A percentile compares a stretch with the other conserved stretches of the same genome.
Conservation (phyloP, 345 rosid genomes). For the Euclidium syriacum region DNA sequence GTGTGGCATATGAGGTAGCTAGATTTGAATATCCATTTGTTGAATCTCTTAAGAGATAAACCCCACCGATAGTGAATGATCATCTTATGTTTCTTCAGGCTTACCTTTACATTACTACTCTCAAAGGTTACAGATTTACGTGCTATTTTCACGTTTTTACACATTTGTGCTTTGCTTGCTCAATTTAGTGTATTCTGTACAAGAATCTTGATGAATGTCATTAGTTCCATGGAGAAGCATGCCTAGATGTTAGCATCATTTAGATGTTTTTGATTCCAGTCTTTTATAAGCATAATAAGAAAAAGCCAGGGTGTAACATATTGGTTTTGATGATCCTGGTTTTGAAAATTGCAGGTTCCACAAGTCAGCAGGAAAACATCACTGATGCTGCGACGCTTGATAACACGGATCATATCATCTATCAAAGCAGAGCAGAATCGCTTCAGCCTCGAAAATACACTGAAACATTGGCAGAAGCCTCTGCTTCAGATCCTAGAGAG, state of each 20-base stretch:
- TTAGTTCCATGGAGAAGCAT: not conserved
- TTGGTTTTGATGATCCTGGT: slow-evolving; percentile 12
- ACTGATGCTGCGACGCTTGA: slow-evolving; percentile 18
- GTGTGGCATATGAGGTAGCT: not conserved
- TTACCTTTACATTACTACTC: no score
- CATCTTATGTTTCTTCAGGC: no score
- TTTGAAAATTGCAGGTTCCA: slow-evolving; percentile 37
- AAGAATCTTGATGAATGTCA: not conserved
- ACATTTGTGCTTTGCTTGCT: not conserved
- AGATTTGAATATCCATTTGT: not conserved
- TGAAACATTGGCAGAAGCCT: slow-evolving; percentile 19
- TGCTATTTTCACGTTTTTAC: not conserved
- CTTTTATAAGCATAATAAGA: not conserved
- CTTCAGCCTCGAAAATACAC: not conserved
- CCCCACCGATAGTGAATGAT: no score
- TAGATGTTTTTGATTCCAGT: not conserved
- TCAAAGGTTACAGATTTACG: not conserved
- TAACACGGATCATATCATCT: slow-evolving; percentile 5
- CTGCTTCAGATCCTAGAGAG: slow-evolving; percentile 20
- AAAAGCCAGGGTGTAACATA: not conserved
- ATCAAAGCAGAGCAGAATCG: slow-evolving; percentile 21
- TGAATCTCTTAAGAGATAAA: not conserved
- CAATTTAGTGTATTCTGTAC: not conserved
- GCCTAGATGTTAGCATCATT: not conserved
- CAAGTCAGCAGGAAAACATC: slow-evolving; percentile 21